Conservation (phyloP, 2,329 filamentous ascomycete genomes). For the Aspergillus cejpii region DNA sequence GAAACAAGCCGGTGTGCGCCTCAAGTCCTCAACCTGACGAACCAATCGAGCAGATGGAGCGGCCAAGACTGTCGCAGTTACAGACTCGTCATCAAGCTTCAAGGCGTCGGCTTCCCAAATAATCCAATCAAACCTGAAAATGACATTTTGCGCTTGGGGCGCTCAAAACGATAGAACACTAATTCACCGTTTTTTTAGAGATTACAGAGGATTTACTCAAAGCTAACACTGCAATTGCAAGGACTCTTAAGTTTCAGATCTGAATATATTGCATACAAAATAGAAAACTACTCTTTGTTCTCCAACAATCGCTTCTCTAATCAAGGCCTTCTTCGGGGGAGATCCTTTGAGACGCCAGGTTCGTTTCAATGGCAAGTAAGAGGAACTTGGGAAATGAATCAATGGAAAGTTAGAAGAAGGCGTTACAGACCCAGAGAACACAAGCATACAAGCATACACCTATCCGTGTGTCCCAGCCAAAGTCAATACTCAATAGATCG, state of each 20-base stretch:
- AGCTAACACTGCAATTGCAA: too few relatives aligned
- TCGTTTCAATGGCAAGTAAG: too few relatives aligned
- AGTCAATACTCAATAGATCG: background rate
- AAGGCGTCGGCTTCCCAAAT: background rate
- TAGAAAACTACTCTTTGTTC: background rate
- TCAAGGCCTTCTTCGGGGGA: background rate
- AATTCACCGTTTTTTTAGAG: too few relatives aligned
- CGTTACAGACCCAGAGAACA: background rate
- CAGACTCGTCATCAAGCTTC: background rate
- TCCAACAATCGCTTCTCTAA: background rate
- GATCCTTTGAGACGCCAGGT: background rate
- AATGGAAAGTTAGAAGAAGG: background rate
- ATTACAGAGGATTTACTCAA: too few relatives aligned
- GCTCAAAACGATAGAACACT: background rate
- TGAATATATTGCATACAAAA: background rate
- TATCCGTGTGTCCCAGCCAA: background rate
- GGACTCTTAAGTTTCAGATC: too few relatives aligned
- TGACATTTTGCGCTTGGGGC: background rate
- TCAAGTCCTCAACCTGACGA: background rate
- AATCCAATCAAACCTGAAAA: background rate
- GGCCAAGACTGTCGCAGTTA: background rate
- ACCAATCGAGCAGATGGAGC: background rate
- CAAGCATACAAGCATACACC: background rate
- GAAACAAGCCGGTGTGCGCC: conserved; percentile 21
- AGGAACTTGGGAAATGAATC: too few relatives aligned